phyloP scores from a whole-genome alignment of 106 monocot genomes.

The Amphibolis antarctica region DNA sequence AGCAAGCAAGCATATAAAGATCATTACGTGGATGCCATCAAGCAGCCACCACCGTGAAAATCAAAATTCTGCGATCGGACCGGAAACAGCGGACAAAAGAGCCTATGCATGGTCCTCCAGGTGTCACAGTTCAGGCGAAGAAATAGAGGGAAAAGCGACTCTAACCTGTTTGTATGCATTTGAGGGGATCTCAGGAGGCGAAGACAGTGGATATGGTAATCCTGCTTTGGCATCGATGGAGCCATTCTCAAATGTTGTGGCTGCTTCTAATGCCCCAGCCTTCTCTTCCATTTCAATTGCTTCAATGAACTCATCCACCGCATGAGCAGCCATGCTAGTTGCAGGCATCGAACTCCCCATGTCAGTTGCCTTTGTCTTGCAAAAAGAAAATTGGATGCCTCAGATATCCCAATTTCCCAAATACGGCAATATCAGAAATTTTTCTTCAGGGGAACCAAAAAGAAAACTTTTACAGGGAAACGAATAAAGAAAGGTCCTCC shows the following conservation, averaged over 20 bases:
- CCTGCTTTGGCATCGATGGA: constrained; percentile 8
- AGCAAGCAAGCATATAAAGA: background rate
- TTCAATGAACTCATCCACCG: constrained; percentile 53
- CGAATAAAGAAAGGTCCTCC: too few species aligned
- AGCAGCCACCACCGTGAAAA: too few species aligned
- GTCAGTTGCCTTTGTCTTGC: constrained; percentile 36
- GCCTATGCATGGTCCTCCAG: too few species aligned
- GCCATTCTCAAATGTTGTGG: constrained; percentile 25
- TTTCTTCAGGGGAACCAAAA: too few species aligned
- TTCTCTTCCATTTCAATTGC: constrained; percentile 49
- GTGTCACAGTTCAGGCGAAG: background rate
- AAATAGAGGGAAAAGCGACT: background rate
- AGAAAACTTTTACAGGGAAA: too few species aligned
- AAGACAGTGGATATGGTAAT: constrained; percentile 27
- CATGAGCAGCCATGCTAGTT: constrained; percentile 68
- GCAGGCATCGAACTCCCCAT: constrained; percentile 21
- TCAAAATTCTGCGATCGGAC: too few species aligned
- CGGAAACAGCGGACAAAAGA: too few species aligned
- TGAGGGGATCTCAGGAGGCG: constrained; percentile 24
- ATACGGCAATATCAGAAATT: too few species aligned
- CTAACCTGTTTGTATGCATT: constrained; percentile 50
- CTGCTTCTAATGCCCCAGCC: constrained; percentile 18
- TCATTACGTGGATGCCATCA: background rate
- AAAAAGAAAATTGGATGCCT: background rate
- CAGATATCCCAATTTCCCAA: too few species aligned